Evolutionary conservation across 306 rosid species (phyloP).

Genomic region (Quercus engelmannii): DNA sequence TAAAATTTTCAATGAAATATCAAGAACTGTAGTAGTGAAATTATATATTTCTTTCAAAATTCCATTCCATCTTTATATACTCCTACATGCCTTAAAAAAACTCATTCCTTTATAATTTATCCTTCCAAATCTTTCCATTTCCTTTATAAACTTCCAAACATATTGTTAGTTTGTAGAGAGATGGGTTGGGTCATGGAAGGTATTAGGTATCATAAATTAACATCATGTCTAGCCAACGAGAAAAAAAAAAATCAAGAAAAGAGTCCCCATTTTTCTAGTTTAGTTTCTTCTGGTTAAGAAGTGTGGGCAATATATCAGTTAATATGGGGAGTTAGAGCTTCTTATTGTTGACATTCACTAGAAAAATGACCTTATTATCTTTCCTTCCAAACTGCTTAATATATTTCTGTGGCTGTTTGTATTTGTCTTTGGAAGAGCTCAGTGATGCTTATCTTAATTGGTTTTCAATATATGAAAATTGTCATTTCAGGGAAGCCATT

Average conservation of each 20-base stretch:
- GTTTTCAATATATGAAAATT: slow-evolving; percentile 7
- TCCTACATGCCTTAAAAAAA: no score
- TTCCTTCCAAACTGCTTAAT: neutral
- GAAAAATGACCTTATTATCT: neutral
- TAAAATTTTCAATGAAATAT: no score
- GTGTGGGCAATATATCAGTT: neutral
- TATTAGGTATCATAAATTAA: neutral
- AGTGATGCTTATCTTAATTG: neutral
- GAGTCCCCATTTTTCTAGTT: neutral
- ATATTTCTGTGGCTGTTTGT: neutral
- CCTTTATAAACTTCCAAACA: no score
- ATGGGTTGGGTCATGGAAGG: neutral
- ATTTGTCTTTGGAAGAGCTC: neutral
- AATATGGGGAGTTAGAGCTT: neutral
- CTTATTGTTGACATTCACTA: neutral
- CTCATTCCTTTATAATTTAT: no score
- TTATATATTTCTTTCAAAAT: no score
- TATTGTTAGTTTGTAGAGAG: neutral
- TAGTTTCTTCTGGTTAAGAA: neutral
- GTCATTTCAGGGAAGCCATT: slow-evolving; percentile 61
- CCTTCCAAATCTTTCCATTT: no score
- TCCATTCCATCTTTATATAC: no score
- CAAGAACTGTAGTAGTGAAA: no score
- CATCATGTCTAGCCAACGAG: no score
- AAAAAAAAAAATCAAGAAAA: no score